A percentile compares a stretch with the other conserved stretches of the same genome.
Conservation (phyloP, 1,284 basidiomycete species). For the Exobasidium rhododendri region DNA sequence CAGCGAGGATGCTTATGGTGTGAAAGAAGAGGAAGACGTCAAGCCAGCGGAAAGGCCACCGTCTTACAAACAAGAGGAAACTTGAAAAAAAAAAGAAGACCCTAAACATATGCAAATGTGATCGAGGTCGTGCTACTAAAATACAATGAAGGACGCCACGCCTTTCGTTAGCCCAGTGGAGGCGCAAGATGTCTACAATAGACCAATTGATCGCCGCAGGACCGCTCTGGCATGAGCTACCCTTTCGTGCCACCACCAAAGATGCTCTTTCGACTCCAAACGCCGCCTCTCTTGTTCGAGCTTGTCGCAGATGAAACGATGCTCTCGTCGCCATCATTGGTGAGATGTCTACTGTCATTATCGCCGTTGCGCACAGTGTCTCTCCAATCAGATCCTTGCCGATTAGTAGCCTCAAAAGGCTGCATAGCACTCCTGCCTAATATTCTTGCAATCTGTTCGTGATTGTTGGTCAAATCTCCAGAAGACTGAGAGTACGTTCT, state of each 20-base stretch:
- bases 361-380: background rate
- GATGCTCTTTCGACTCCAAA: background rate
- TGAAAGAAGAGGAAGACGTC: background rate
- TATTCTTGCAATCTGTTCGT: slow-evolving; percentile 4
- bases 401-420: background rate
- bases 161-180: too few species aligned
- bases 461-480: background rate
- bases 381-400: background rate
- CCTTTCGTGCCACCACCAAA: background rate
- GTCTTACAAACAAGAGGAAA: background rate
- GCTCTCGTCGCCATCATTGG: background rate
- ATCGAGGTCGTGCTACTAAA: too few species aligned
- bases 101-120: background rate
- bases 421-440: slow-evolving; percentile 1
- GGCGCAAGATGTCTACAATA: too few species aligned
- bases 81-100: background rate
- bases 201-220: too few species aligned
- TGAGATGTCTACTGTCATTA: background rate
- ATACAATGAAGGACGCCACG: too few species aligned
- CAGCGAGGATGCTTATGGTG: background rate
- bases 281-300: background rate
- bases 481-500: background rate
- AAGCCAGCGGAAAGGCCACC: background rate
- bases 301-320: background rate
- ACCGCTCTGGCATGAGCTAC: too few species aligned